Percentiles rank a stretch among this genome's conserved stretches.
Evolutionary conservation across 2,329 filamentous ascomycete species (phyloP).

Genomic region (Ophiognomonia clavigignenti-juglandacearum): DNA sequence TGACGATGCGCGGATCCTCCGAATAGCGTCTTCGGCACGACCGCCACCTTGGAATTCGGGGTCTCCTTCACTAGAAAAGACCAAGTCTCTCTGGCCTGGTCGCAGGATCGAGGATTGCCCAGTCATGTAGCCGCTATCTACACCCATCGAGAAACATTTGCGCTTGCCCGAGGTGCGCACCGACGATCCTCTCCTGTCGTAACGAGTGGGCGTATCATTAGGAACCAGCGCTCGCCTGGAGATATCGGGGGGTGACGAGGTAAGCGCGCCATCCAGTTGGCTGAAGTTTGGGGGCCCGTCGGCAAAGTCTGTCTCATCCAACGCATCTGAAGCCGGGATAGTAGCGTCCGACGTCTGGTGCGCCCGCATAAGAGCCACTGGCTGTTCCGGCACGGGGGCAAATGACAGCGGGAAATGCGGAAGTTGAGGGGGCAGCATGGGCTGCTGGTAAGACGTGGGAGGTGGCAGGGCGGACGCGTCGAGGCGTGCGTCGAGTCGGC

Average conservation of each 20-base stretch:
- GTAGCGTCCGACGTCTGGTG: slow-evolving; percentile 76
- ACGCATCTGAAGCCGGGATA: slow-evolving; percentile 63
- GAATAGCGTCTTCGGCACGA: slow-evolving; percentile 92
- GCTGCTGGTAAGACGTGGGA: slow-evolving; percentile 18
- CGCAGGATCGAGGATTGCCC: slow-evolving; percentile 76
- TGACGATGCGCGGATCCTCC: slow-evolving; percentile 86
- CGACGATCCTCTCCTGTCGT: slow-evolving; percentile 39
- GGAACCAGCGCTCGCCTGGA: slow-evolving; percentile 40
- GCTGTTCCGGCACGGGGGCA: slow-evolving; percentile 40
- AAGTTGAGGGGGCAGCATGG: slow-evolving; percentile 19
- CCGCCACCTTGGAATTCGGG: slow-evolving; percentile 75
- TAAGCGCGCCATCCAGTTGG: slow-evolving; percentile 9
- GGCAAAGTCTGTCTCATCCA: slow-evolving; percentile 27
- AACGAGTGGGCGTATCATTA: slow-evolving; percentile 73
- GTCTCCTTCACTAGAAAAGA: slow-evolving; percentile 61
- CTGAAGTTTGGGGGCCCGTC: not conserved
- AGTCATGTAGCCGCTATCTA: slow-evolving; percentile 93
- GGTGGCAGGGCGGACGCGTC: slow-evolving; percentile 42
- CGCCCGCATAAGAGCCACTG: slow-evolving; percentile 30
- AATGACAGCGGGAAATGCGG: slow-evolving; percentile 14
- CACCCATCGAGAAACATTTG: slow-evolving; percentile 70
- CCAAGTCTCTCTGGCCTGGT: slow-evolving; percentile 44
- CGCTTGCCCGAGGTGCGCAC: slow-evolving; percentile 45
- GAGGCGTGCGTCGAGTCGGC: slow-evolving; percentile 48
- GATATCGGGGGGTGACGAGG: slow-evolving; percentile 69